Evolutionary conservation across 2,329 filamentous ascomycete genomes (phyloP).

Genomic region (Fusarium devonianum): DNA sequence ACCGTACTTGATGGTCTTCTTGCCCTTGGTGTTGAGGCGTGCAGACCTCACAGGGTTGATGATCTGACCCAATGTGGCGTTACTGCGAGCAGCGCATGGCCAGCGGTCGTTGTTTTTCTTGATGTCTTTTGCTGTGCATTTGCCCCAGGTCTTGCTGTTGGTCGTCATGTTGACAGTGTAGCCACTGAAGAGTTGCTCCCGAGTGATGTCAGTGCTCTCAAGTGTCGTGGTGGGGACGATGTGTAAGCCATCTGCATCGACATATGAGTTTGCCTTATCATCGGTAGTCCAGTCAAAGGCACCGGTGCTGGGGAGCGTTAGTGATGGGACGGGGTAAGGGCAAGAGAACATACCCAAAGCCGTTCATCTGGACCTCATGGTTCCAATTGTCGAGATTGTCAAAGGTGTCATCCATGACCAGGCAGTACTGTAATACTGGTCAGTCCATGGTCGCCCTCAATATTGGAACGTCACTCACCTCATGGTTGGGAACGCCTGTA

Average conservation of each 20-base stretch:
- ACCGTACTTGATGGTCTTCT: conserved; percentile 57
- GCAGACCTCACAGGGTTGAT: conserved; percentile 59
- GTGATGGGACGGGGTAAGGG: rapidly evolving
- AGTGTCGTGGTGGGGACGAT: conserved; percentile 59
- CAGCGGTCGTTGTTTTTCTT: conserved; percentile 25
- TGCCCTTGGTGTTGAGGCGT: conserved; percentile 52
- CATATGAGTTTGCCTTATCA: conserved; percentile 54
- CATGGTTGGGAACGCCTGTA: conserved; percentile 23
- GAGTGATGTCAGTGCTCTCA: conserved; percentile 40
- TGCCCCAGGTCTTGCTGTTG: conserved; percentile 38
- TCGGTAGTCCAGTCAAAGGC: conserved; percentile 62
- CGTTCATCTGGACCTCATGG: conserved; percentile 52
- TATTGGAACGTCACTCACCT: conserved; percentile 9
- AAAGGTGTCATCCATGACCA: conserved; percentile 38
- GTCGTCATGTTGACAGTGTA: conserved; percentile 55
- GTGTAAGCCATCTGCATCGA: conserved; percentile 55
- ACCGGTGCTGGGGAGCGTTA: conserved; percentile 39
- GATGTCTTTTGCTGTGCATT: conserved; percentile 48
- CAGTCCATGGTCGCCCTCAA: not conserved
- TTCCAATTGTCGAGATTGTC: conserved; percentile 53
- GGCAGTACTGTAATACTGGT: conserved; percentile 29
- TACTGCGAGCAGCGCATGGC: conserved; percentile 51
- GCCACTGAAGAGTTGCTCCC: conserved; percentile 46
- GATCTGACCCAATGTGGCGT: conserved; percentile 53
- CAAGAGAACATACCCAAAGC: conserved; percentile 46